phyloP scores from a whole-genome alignment of 1,284 basidiomycete species.

The Phellinidium pouzarii region DNA sequence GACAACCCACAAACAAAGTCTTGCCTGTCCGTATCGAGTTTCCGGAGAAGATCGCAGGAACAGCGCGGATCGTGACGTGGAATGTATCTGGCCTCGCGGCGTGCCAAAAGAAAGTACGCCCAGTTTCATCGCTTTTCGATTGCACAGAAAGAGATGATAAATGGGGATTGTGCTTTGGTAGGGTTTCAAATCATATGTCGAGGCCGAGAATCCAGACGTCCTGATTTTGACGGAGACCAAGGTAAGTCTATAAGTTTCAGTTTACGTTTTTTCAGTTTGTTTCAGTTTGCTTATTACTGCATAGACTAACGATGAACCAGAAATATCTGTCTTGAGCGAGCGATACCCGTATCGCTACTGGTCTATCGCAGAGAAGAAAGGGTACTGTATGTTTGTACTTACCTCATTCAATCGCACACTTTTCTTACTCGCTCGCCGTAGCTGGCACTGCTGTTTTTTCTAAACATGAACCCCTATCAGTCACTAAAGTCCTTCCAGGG shows the following conservation, averaged over 20 bases:
- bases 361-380: slow-evolving; percentile 69
- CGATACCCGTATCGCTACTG: slow-evolving; percentile 69
- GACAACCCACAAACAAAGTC: slow-evolving; percentile 67
- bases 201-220: slow-evolving; percentile 79
- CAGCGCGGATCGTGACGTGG: slow-evolving; percentile 62
- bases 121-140: not conserved
- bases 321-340: slow-evolving; percentile 46
- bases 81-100: slow-evolving; percentile 69
- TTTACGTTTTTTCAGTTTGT: slow-evolving; percentile 8
- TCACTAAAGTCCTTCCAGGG: slow-evolving; percentile 61
- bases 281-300: not conserved
- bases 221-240: slow-evolving; percentile 80
- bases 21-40: slow-evolving; percentile 60
- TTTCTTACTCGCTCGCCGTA: slow-evolving; percentile 25
- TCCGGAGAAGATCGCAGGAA: slow-evolving; percentile 39
- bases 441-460: slow-evolving; percentile 80
- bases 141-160: not conserved
- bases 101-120: slow-evolving; percentile 60
- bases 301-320: slow-evolving; percentile 61
- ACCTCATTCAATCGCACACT: not conserved
- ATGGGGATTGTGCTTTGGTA: slow-evolving; percentile 25
- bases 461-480: slow-evolving; percentile 67
- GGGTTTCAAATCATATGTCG: slow-evolving; percentile 76
- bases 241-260: slow-evolving; percentile 30
- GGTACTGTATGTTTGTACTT: slow-evolving; percentile 47